Evolutionary conservation across 768 basidiomycete genomes (phyloP).

Genomic region (Pulveroboletus sp.): DNA sequence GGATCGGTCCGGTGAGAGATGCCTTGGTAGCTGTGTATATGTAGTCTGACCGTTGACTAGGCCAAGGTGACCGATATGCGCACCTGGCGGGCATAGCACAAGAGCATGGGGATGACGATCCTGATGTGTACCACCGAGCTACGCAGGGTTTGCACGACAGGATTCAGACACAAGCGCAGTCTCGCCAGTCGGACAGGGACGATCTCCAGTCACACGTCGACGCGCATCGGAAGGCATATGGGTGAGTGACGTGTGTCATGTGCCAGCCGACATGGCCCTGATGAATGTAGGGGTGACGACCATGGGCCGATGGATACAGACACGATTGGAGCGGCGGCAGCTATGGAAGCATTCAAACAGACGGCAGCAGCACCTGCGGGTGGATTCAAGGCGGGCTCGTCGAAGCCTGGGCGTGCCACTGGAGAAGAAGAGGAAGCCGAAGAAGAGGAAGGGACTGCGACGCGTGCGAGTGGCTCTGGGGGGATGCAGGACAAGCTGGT

Average conservation of each 20-base stretch:
- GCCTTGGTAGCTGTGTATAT: not conserved
- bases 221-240: constrained; percentile 32
- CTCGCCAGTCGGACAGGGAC: constrained; percentile 1
- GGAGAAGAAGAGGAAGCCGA: not conserved
- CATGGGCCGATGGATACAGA: constrained; percentile 27
- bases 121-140: constrained; percentile 17
- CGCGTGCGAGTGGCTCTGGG: constrained; percentile 6
- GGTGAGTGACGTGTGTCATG: constrained; percentile 13
- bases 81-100: constrained; percentile 16
- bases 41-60: constrained; percentile 10
- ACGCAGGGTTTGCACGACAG: constrained; percentile 23
- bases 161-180: constrained; percentile 16
- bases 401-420: constrained; percentile 1
- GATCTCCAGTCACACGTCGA: constrained; percentile 19
- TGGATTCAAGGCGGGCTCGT: constrained; percentile 8
- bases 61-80: constrained; percentile 18
- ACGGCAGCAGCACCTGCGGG: constrained; percentile 21
- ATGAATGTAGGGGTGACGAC: constrained; percentile 11
- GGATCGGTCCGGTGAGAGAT: constrained; percentile 4
- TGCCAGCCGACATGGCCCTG: not conserved
- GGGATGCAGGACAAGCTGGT: constrained; percentile 32
- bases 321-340: constrained; percentile 28
- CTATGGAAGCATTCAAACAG: constrained; percentile 31
- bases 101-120: constrained; percentile 14
- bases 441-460: constrained; percentile 10